Base-by-base conservation (phyloP, 148 eudicot genomes). In the Vaccinium myrtillus region DNA sequence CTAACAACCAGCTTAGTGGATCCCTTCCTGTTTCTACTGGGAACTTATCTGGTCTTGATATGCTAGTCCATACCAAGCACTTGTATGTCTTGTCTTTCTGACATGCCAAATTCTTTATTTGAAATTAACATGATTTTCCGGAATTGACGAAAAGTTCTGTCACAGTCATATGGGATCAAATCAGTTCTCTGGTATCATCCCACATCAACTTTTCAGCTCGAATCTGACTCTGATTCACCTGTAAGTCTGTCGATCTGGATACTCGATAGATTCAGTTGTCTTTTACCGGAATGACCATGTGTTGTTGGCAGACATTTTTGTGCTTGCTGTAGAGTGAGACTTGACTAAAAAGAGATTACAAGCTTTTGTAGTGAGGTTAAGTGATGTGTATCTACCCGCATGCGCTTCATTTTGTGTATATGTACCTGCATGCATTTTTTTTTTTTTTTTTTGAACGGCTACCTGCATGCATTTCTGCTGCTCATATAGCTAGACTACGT, bases 81-180 rank as follows among this genome's bases (percentile, higher is more conserved):
- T 94, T 96, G 99, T 94, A 90, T 49, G 95, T 87, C 27, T 18
- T 51, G 36, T 53, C 23, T 83, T 59, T 21, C 12, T 74, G 39
- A 15, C 5, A 13, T 70, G 25, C 56, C 13, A 19, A 16, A 25
- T 43, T 70, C 67, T 63, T 79, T n/a, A 36, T 46, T 36, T 51
- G 4, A 27, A 14, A 4, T 25, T 36, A 23, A 51, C 59, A 8
- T 49, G 23, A 18, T 23, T 79, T 83, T 10, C n/a, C 8, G 23
- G 84, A 59, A 48, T 21, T 16, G 53, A 5, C 2, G 18, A 6
- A 21, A 7, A 55, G 21, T 43, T 82, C 18, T 18, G 50, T 83
- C 30, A 59, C 86, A 96, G 98, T 84, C 99, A 96, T 88, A 90
- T 96, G 25, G 97, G 97, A 70, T 89, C 74, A 49, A 96, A 96